Evolutionary conservation across 164 flowering plant genomes (phyloP).

Genomic region (Berberis vulgaris): DNA sequence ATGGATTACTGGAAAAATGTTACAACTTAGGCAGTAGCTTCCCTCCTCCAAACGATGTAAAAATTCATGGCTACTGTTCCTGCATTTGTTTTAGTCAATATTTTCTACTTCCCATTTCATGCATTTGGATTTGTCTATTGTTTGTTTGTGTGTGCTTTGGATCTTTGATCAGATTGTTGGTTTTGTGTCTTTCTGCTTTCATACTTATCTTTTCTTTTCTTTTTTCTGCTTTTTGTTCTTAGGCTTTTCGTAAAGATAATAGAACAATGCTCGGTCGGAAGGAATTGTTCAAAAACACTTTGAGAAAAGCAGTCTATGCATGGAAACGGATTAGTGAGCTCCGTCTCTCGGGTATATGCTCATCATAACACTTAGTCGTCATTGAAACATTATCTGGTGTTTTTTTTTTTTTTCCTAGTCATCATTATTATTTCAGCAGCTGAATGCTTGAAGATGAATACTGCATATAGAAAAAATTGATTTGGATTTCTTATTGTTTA

Average conservation of each 20-base stretch:
- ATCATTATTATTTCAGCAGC: neutral
- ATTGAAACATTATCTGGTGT: no score
- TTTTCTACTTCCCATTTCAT: no score
- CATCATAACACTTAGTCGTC: no score
- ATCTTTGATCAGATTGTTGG: neutral
- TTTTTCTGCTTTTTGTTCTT: neutral
- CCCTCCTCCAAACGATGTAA: no score
- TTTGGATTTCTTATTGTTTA: neutral
- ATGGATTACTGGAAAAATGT: no score
- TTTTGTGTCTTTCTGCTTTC: no score
- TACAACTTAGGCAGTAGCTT: no score
- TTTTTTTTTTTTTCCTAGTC: no score
- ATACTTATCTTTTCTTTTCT: neutral
- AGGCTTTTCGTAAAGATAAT: constrained; percentile 73
- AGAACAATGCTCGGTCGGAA: constrained; percentile 59
- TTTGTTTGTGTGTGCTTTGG: neutral
- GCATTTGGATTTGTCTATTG: no score
- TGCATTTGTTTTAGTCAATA: no score
- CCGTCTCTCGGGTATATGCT: constrained; percentile 55
- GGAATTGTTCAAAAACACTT: constrained; percentile 82
- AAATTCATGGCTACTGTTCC: no score
- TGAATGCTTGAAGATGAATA: neutral
- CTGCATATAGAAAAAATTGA: neutral
- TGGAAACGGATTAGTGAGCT: constrained; percentile 85
- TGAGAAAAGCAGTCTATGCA: constrained; percentile 78